A percentile compares a stretch with the other conserved stretches of the same genome.
Conservation (phyloP, 495 filamentous ascomycete species). For the Cercophora scortea region DNA sequence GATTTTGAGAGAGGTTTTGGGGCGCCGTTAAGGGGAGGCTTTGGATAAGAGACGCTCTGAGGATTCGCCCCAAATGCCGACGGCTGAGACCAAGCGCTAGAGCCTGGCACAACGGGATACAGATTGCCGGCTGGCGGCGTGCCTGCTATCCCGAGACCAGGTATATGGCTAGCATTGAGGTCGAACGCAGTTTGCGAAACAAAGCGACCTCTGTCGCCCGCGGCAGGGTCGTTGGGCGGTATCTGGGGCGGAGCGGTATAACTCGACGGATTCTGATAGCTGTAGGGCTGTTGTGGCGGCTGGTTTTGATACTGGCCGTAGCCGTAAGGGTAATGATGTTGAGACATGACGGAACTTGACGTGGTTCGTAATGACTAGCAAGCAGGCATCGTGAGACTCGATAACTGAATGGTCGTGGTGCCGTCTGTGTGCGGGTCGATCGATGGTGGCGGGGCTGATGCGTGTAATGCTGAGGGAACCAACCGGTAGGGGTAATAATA, state of each 20-base stretch:
- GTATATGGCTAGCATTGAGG: constrained; percentile 33
- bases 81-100: constrained; percentile 6
- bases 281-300: constrained; percentile 17
- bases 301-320: constrained; percentile 27
- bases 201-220: constrained; percentile 15
- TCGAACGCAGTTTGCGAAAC: constrained; percentile 24
- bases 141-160: constrained; percentile 29
- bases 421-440: not conserved
- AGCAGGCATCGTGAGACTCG: constrained; percentile 8
- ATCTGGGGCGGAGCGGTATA: constrained; percentile 11
- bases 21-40: not conserved
- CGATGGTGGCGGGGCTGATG: not conserved
- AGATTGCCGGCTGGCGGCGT: not conserved
- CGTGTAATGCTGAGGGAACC: no score
- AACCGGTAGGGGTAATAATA: no score
- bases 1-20: not conserved
- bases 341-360: constrained; percentile 23
- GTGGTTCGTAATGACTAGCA: constrained; percentile 2
- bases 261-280: constrained; percentile 15
- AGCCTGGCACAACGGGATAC: not conserved
- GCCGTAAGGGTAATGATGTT: constrained; percentile 21
- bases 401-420: not conserved
- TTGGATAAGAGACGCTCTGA: not conserved
- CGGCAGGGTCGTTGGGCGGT: constrained; percentile 14
- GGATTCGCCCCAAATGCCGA: constrained; percentile 1